Base-by-base conservation (phyloP, 2,329 filamentous ascomycete genomes). In the Hymenoscyphus scutula region DNA sequence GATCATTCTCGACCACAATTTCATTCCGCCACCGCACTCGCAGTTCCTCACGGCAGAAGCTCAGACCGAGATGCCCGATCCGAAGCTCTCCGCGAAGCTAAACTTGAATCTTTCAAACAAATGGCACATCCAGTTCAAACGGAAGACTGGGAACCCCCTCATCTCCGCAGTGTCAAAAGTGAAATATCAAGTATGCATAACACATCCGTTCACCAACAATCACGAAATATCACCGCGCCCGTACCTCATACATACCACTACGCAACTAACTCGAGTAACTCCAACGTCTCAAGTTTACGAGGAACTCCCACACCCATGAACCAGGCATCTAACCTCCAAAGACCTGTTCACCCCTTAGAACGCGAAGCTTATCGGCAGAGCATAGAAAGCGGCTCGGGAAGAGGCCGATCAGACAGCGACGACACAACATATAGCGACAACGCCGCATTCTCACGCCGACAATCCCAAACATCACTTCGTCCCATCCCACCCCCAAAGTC, bases 71-170 rank as follows among this genome's bases (percentile, higher is more conserved):
- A 58, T 19, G 55, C 45, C 48, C 11, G 38, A 51, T 37, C 45
- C n/a, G 59, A 56, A 48, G 11, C 56, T 5, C 30, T 56, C 25
- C 56, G 61, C 15, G 29, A 48, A 25, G 19, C 53, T 19, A 51
- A 51, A 51, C 13, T 51, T 8, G 45, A 51, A 25, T 51, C 45
- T 25, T 51, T 51, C 19, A 23, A 23, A 13, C n/a, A 23, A 51
- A 51, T 51, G 45, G 45, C 45, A 51, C 45, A 51, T 13, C 45
- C 19, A 51, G 23, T 23, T 19, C n/a, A 48, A 48, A 51, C 32
- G 41, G 45, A 51, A 55, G 34, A 48, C 32, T 62, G 56, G 60
- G n/a, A 45, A 34, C 23, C 56, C 32, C 60, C 59, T 23, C 53
- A 37, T n/a, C 32, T 58, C 8, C 37, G 54, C 29, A 13, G n/a